These are phyloP conservation scores for Microglena sp. DNA, from an alignment of 139 green algal species.

Conservation along the genomic window DNA sequence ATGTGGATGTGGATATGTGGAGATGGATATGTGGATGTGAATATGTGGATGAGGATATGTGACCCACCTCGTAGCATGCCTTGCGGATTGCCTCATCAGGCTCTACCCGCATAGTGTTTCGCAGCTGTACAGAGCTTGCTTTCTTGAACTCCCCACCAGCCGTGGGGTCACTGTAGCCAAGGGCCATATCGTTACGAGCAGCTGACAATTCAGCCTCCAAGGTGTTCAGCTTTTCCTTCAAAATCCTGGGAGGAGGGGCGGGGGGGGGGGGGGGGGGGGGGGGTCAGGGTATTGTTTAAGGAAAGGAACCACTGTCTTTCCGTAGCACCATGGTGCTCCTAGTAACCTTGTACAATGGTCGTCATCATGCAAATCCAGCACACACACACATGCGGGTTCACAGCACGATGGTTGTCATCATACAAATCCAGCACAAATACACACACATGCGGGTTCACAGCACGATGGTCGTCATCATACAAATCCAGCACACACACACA, in stretches of 20 bases:
- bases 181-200: constrained; percentile 48
- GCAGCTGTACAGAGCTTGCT: constrained; percentile 42
- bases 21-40: too few relatives aligned
- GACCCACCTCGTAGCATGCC: constrained; percentile 53
- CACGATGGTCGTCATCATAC: too few relatives aligned
- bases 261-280: background rate
- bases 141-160: constrained; percentile 4
- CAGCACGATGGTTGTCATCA: too few relatives aligned
- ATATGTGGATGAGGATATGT: too few relatives aligned
- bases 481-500: too few relatives aligned
- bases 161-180: constrained; percentile 47
- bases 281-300: background rate
- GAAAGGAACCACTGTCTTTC: background rate
- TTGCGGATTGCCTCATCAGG: constrained; percentile 54
- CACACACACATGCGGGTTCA: constrained; percentile 3
- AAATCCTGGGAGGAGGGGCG: background rate
- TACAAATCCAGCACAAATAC: too few relatives aligned
- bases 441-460: too few relatives aligned
- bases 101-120: constrained; percentile 54
- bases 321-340: background rate
- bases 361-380: constrained; percentile 4
- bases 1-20: too few relatives aligned
- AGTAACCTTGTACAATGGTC: background rate
- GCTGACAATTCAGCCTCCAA: constrained; percentile 51
- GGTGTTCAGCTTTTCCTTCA: constrained; percentile 60